These are phyloP conservation scores for Agaricus subrufescens DNA, from an alignment of 768 basidiomycete genomes.

Conservation along the genomic window DNA sequence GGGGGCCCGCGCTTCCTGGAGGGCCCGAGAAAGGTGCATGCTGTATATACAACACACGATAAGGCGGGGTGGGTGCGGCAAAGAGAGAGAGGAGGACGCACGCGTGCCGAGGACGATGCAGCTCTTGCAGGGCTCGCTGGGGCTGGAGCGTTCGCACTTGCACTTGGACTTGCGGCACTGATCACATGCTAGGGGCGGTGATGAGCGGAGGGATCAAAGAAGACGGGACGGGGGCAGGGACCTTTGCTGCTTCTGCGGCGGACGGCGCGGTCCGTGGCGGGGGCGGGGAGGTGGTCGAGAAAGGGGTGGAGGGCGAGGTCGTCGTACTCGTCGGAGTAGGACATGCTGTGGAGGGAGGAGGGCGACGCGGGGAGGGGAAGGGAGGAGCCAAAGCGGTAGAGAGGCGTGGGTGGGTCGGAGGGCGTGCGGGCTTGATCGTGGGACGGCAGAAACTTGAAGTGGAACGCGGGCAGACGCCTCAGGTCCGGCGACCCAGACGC, in stretches of 20 bases:
- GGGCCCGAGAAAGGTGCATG: constrained; percentile 74
- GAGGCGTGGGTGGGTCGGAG: constrained; percentile 24
- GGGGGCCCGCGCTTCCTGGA: constrained; percentile 83
- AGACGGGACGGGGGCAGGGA: constrained; percentile 18
- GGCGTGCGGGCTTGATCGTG: constrained; percentile 25
- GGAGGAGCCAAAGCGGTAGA: constrained; percentile 29
- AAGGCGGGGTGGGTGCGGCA: no score
- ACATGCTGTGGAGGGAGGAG: constrained; percentile 21
- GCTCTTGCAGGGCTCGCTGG: constrained; percentile 67
- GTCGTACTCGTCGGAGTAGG: constrained; percentile 62
- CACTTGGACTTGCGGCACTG: constrained; percentile 89
- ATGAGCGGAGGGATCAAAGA: constrained; percentile 4
- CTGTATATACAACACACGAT: constrained; percentile 25
- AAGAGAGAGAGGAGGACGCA: constrained; percentile 27
- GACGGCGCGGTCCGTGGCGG: constrained; percentile 44
- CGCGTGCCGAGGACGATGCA: constrained; percentile 71
- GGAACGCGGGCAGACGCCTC: constrained; percentile 32
- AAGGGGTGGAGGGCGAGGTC: constrained; percentile 23
- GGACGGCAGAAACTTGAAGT: constrained; percentile 30
- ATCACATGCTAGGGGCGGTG: constrained; percentile 60
- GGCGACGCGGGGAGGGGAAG: constrained; percentile 15
- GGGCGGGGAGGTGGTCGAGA: constrained; percentile 42
- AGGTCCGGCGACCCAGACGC: constrained; percentile 40
- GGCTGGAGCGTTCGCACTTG: constrained; percentile 71
- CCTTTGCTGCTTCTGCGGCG: constrained; percentile 78